Conservation (phyloP, 352 stramenopile species). For the Blastocystis sp. region DNA sequence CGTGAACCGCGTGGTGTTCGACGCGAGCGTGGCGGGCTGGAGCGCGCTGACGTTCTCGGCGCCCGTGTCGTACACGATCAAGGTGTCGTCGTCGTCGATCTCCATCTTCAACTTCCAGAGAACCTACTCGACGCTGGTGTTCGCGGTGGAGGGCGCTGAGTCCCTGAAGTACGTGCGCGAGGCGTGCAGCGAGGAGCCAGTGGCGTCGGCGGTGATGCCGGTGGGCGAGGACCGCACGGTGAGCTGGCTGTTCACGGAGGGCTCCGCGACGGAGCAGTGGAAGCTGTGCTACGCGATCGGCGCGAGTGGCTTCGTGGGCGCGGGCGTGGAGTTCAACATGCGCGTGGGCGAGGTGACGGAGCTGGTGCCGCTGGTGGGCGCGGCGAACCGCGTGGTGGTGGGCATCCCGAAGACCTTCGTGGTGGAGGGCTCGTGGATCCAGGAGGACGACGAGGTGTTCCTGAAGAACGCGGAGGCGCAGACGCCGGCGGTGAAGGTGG, state of each 20-base stretch:
- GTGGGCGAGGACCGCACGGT: not conserved
- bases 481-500: conserved; percentile 20
- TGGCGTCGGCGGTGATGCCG: not conserved
- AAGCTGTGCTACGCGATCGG: conserved; percentile 40
- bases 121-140: not conserved
- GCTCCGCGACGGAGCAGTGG: not conserved
- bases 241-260: conserved; percentile 36
- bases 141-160: not conserved
- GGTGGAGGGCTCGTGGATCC: conserved; percentile 63
- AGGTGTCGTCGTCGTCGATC: conserved; percentile 1
- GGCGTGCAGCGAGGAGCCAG: not conserved
- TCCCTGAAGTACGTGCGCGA: conserved; percentile 44
- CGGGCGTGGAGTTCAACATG: conserved; percentile 40
- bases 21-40: not conserved
- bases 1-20: conserved; percentile 22
- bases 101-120: conserved; percentile 26
- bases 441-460: conserved; percentile 44
- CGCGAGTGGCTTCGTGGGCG: not conserved
- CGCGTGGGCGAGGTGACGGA: conserved; percentile 51
- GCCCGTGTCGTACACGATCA: conserved; percentile 4
- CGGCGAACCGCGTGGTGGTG: conserved; percentile 28
- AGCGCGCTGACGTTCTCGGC: not conserved
- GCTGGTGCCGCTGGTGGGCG: not conserved
- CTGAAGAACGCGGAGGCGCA: not conserved
- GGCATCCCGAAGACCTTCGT: conserved; percentile 49